Evolutionary conservation across 108 stramenopile species (phyloP), one percentile per base, ranked within the genome.

Genomic region (Nitzschia inconspicua): DNA sequence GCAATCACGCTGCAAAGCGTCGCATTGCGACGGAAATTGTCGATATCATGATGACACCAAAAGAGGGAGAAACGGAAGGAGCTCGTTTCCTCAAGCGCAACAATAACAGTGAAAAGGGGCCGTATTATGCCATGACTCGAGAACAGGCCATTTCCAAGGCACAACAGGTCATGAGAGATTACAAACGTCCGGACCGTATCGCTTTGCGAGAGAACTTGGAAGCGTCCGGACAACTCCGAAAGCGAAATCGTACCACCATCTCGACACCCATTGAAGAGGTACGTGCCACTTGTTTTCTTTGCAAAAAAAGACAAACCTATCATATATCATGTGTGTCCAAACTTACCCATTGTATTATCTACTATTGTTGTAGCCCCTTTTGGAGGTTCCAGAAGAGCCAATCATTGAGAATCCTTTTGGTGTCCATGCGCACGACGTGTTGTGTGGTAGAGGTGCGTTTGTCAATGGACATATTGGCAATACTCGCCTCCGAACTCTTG

Each of bases 131-230:
- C 53, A 51, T 89, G 60, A 76, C 72, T 16, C 69, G 60, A 27
- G 84, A 89, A 55, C 76, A 73, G 47, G 80, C 84, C 22, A 76
- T 85, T 32, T 72, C 76, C 16, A 89, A 89, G 62, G 82, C 83
- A 9, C 74, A 75, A 37, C 84, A 80, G 44, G 87, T 89, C 34
- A 89, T 89, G 79, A 60, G 87, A 18, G 87, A 89, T 56, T 78
- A 82, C 49, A 78, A 82, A 32, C 87, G 87, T 27, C 87, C 84
- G 0, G 87, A 89, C 72, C 77, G 84, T 26, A 43, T 85, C 44
- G 82, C 74, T 13, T 34, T 77, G 47, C 65, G 73, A 32, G 73
- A 79, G 31, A 82, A 72, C 77, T 63, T 72, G 47, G 40, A 44
- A 32, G 36, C 60, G 57, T 72, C 63, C 36, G 74, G 75, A 46